These are phyloP conservation scores for Exophiala viscosa DNA, from an alignment of 2,329 filamentous ascomycete genomes.

Conservation along the genomic window DNA sequence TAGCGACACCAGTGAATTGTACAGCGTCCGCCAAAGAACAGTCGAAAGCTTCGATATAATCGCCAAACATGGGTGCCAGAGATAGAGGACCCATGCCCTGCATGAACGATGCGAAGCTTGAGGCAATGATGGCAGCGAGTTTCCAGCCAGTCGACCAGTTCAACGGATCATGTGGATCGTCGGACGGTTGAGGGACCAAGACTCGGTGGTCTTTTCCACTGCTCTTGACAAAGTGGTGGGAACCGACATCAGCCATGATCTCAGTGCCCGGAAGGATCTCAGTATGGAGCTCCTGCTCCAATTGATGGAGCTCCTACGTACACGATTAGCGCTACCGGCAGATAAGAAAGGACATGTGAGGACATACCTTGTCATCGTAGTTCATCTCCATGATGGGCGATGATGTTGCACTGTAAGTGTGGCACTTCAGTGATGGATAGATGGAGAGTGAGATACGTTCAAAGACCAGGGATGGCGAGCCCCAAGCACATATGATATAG, in stretches of 20 bases:
- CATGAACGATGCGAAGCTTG: constrained; percentile 48
- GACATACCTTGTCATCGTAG: constrained; percentile 40
- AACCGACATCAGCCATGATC: constrained; percentile 59
- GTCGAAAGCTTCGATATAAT: constrained; percentile 55
- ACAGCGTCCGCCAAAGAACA: constrained; percentile 52
- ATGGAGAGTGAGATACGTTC: neutral
- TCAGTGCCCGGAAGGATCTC: constrained; percentile 58
- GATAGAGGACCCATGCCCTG: constrained; percentile 56
- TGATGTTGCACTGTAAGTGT: neutral
- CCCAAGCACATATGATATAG: neutral
- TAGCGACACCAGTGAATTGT: constrained; percentile 55
- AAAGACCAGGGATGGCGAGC: neutral
- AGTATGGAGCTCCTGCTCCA: constrained; percentile 41
- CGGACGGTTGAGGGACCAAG: constrained; percentile 51
- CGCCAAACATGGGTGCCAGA: constrained; percentile 57
- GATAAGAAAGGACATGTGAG: neutral
- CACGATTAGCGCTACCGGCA: neutral
- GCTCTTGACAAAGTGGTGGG: constrained; percentile 61
- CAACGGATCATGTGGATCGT: constrained; percentile 46
- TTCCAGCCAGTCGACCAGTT: constrained; percentile 52
- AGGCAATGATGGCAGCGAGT: constrained; percentile 45
- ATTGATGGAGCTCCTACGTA: constrained; percentile 22
- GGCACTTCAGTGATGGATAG: neutral
- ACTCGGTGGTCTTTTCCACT: constrained; percentile 34
- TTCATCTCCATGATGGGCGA: constrained; percentile 46